Evolutionary conservation across 1,284 basidiomycete species (phyloP), one percentile per base, ranked within the genome.

Genomic region (Heterobasidion irregulare): DNA sequence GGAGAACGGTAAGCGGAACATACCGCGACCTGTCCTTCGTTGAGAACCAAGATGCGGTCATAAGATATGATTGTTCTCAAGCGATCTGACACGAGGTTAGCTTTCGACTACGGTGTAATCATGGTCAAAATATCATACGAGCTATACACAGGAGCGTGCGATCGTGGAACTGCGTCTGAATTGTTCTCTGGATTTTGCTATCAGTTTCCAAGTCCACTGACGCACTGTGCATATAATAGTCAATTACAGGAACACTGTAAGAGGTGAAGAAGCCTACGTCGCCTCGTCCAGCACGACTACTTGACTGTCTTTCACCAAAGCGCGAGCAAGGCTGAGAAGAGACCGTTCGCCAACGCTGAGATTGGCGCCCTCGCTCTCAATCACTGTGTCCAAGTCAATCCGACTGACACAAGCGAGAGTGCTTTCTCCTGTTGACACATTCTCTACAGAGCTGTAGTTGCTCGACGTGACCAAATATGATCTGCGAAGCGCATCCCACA

Each of bases 301-400:
- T 62, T 81, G 84, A 9, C 85, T 78, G 62, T 91, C 78, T 62
- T 89, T 89, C 45, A 92, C 89, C 26, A 94, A 68, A 0, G 92
- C 92, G 32, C 92, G 77, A 6, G 91, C 92, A 41, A 94, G 75
- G 0, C 88, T 90, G 8, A 94, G 86, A n/a, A 94, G 72, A 2
- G 86, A 89, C 8, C 90, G 80, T 79, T 92, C 62, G 9, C 52
- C 59, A n/a, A 62, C 52, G 9, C 60, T 61, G 55, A 96, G 65
- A 66, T 96, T 97, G 26, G 74, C 75, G 32, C 94, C 94, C 66
- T 96, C 94, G 58, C 89, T 86, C 59, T 94, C 91, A 57, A 97
- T 82, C 1, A 80, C 70, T 35, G 81, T 88, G 65, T 96, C 92
- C 10, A 95, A 76, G 16, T 78, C 87, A 72, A 93, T 93, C 52